Evolutionary conservation across 495 filamentous ascomycete genomes (phyloP), one percentile per base, ranked within the genome.

Genomic region (Penicillium lividum): DNA sequence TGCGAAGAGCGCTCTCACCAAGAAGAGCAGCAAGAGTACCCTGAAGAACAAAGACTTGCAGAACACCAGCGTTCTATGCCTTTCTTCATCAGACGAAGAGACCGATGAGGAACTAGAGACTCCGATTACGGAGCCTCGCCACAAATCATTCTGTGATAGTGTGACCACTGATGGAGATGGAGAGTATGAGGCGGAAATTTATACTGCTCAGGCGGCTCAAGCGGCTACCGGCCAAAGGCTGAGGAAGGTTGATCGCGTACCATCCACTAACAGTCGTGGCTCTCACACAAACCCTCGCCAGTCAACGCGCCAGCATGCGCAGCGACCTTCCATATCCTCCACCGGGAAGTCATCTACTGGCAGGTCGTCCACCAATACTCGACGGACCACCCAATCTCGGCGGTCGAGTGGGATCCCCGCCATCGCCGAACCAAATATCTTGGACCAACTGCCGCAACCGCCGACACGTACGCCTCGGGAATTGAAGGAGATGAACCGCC

Each of bases 41-140:
- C 63, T 83, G 60, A 76, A 72, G 46, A 76, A 72, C 36, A 61
- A 63, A 8, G 80, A 85, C 51, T 66, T 84, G 49, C 75, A 77
- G 40, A 74, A 77, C 10, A 75, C 75, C 8, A 85, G 82, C 60
- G 75, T 84, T 10, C 74, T 85, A 6, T 82, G 76, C 31, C 73
- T 84, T 15, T 85, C 82, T 3, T 85, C 82, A 15, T 85, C 82
- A 0, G 82, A 83, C 45, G 78, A 82, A 52, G 82, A 84, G 61
- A 70, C 70, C 18, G 77, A 82, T 4, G 67, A 73, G 1, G 71
- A 71, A 11, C 60, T 55, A 4, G 61, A 69, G 11, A 61, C 63
- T 7, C 52, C 64, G 1, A 44, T 57, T 5, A 59, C 52, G 8
- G 54, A 59, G 43, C 55, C 53, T 28, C 57, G 18, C 33, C 29